phyloP scores from a whole-genome alignment of 305 asterid species.

The Solanum hybrid region DNA sequence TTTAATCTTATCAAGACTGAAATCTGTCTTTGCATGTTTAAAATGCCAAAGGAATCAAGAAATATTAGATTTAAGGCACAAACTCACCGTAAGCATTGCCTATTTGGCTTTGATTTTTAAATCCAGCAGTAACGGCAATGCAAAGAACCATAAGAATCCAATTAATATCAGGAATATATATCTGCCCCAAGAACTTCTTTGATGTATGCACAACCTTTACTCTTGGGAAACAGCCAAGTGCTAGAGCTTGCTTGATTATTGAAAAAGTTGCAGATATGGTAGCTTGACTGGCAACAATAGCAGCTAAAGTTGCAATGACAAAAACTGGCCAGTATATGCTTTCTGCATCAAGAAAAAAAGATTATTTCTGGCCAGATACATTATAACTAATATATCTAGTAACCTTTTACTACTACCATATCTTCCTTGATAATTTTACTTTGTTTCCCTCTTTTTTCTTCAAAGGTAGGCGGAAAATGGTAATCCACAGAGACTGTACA shows the following conservation, averaged over 20 bases:
- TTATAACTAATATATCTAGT: not conserved
- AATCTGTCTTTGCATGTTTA: not conserved
- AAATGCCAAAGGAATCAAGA: not conserved
- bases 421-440: not conserved
- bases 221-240: constrained; percentile 92
- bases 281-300: constrained; percentile 22
- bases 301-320: constrained; percentile 20
- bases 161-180: constrained; percentile 74
- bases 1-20: not conserved
- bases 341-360: constrained; percentile 5
- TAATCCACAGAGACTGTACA: not conserved
- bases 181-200: constrained; percentile 84
- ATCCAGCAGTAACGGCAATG: constrained; percentile 24
- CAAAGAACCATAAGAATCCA: constrained; percentile 25
- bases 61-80: not conserved
- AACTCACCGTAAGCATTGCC: constrained; percentile 27
- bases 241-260: constrained; percentile 92
- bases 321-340: constrained; percentile 22
- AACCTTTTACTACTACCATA: not conserved
- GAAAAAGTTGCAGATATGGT: constrained; percentile 84
- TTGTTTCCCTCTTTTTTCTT: not conserved
- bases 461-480: not conserved
- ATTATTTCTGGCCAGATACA: not conserved
- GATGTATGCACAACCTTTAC: constrained; percentile 96
- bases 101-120: constrained; percentile 21